Base-by-base conservation (phyloP, 257 asterid genomes). In the Datura wrightii region DNA sequence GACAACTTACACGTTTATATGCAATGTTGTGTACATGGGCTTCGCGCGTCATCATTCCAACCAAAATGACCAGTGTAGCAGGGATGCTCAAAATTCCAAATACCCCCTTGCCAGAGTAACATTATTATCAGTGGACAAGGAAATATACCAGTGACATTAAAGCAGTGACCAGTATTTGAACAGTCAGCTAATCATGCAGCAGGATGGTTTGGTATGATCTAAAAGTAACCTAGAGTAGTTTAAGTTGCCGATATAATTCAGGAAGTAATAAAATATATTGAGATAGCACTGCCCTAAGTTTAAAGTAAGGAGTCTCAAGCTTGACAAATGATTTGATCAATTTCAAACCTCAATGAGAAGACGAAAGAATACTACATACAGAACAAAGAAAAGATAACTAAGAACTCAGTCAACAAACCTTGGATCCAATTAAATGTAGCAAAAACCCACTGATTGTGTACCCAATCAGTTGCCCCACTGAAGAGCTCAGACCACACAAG, bases 11-110 rank as follows among this genome's bases (percentile, higher is more conserved):
- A 34, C 63, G 63, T 63, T 76, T 76, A 76, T 76, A 52, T 31
- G 63, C 82, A 76, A 31, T 6, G 31, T 52, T 76, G 31, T 34
- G 82, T 76, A 50, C 82, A 76, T 87, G 19, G 52, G 93, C 91
- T 72, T 92, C 94, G 65, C 88, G 92, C 19, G 89, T 89, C 58
- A 90, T 88, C 79, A 90, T 79, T 87, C 94, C 94, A 74, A 92
- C 93, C 71, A 90, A 52, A 85, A 91, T 90, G 84, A 91, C 94
- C 65, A 92, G 85, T 79, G 83, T 89, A 85, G 91, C 89, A 42
- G 95, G 95, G 85, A 92, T 36, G 83, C 94, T 92, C 71, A 91
- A 92, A 85, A 92, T 83, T 88, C 95, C 94, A 67, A 91, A 89
- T 44, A 89, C 94, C 65, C 94, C 94, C 93, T 92, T 86, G 84